Conservation (phyloP, 2,329 filamentous ascomycete genomes). For the Phyllosticta citribraziliensis region DNA sequence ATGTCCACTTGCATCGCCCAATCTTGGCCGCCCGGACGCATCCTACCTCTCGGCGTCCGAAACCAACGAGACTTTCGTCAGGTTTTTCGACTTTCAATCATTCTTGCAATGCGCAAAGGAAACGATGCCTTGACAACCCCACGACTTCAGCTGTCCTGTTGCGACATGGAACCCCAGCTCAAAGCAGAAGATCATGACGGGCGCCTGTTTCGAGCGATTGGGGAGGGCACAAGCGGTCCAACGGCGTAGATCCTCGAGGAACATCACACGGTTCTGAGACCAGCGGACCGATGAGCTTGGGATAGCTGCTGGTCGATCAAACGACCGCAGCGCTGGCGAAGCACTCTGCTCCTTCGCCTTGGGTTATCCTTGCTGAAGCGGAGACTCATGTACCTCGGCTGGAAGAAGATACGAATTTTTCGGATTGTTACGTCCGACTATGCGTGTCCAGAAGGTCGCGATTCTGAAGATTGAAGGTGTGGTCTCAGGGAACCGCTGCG, state of each 20-base stretch:
- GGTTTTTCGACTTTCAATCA: too few species aligned
- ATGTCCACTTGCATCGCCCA: too few species aligned
- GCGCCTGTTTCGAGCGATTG: neutral
- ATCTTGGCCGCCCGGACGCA: too few species aligned
- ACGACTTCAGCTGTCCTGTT: neutral
- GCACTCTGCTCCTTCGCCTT: neutral
- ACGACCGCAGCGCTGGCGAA: neutral
- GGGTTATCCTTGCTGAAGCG: neutral
- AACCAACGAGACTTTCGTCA: too few species aligned
- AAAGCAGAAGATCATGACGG: neutral
- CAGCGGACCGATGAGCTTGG: neutral
- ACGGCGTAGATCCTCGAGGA: neutral
- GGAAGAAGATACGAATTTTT: neutral
- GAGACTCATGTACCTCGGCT: neutral
- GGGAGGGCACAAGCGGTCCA: neutral
- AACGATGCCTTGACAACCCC: too few species aligned
- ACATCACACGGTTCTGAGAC: neutral
- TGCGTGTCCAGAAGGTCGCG: neutral
- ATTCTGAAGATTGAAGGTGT: too few species aligned
- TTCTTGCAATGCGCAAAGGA: too few species aligned
- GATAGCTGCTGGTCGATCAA: neutral
- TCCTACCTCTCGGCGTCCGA: too few species aligned
- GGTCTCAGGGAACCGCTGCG: too few species aligned
- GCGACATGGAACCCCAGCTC: neutral
- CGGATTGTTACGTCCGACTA: neutral